phyloP scores from a whole-genome alignment of 139 green algal species.

The Haematococcus lacustris region DNA sequence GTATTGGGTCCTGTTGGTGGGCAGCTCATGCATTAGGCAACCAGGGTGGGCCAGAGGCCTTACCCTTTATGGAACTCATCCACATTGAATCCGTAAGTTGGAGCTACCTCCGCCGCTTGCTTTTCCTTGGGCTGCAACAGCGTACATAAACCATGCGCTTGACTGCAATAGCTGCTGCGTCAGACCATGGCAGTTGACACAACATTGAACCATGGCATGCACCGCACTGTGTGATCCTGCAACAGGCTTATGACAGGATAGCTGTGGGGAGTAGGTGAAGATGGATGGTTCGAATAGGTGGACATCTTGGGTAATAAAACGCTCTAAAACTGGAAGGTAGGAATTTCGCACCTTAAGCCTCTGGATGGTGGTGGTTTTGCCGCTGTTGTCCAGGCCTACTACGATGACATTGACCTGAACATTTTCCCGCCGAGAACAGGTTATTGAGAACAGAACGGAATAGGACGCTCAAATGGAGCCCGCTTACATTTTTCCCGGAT shows the following conservation, averaged over 20 bases:
- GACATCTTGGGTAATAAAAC: neutral
- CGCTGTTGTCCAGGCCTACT: conserved; percentile 74
- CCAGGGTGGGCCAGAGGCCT: neutral
- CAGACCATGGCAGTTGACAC: neutral
- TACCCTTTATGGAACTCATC: conserved; percentile 56
- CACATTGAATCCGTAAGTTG: conserved; percentile 67
- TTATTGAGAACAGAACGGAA: too few species aligned
- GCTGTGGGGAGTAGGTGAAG: too few species aligned
- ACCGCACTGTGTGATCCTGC: neutral
- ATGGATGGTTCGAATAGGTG: too few species aligned
- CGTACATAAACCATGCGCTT: too few species aligned
- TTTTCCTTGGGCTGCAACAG: conserved; percentile 41
- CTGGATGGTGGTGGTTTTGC: conserved; percentile 73
- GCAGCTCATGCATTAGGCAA: neutral
- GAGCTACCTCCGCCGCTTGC: conserved; percentile 45
- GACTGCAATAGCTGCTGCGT: neutral
- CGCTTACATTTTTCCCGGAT: conserved; percentile 16
- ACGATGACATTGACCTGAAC: conserved; percentile 65
- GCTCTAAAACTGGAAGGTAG: neutral
- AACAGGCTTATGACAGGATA: too few species aligned
- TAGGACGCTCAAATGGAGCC: neutral
- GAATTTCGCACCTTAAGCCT: conserved; percentile 44
- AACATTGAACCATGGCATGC: neutral
- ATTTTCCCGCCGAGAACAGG: neutral
- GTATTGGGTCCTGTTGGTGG: neutral